Evolutionary conservation across 176 grass and related monocot species (phyloP).

Genomic region (Pontederia paniculata): DNA sequence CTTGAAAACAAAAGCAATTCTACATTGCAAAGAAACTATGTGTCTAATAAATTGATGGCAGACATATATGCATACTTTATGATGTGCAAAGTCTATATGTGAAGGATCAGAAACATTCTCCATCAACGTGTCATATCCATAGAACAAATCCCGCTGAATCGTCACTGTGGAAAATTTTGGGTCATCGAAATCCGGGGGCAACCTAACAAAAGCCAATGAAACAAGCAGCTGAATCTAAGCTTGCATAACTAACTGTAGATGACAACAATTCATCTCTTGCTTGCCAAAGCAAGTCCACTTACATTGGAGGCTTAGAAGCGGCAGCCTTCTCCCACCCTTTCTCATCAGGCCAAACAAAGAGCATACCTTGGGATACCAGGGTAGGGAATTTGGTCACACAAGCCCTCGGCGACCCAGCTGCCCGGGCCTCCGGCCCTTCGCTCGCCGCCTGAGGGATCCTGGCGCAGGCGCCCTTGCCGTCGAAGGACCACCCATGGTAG

Average conservation of each 20-base stretch:
- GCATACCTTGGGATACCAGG: constrained; percentile 68
- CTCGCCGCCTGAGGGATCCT: constrained; percentile 70
- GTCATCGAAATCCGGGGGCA: constrained; percentile 78
- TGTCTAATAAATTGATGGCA: no score
- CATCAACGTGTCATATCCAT: constrained; percentile 95
- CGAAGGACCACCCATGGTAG: constrained; percentile 92
- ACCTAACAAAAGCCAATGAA: constrained; percentile 33
- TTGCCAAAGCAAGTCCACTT: not conserved
- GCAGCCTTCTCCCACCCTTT: constrained; percentile 73
- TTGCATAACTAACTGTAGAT: not conserved
- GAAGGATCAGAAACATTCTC: constrained; percentile 97
- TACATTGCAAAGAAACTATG: no score
- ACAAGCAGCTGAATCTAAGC: not conserved
- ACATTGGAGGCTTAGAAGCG: constrained; percentile 76
- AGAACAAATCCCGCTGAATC: constrained; percentile 85
- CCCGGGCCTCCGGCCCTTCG: constrained; percentile 55
- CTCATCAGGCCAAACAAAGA: constrained; percentile 95
- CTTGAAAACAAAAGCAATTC: no score
- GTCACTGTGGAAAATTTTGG: constrained; percentile 80
- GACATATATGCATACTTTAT: constrained; percentile 41
- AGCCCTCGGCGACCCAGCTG: constrained; percentile 39
- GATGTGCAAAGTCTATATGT: constrained; percentile 95
- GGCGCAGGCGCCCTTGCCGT: constrained; percentile 57
- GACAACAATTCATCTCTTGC: constrained; percentile 1
- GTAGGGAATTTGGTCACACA: constrained; percentile 76